Percentiles rank a stretch among this genome's conserved stretches.
Evolutionary conservation across 805 yeast species (phyloP).

Genomic region (Sporopachydermia lactativora): DNA sequence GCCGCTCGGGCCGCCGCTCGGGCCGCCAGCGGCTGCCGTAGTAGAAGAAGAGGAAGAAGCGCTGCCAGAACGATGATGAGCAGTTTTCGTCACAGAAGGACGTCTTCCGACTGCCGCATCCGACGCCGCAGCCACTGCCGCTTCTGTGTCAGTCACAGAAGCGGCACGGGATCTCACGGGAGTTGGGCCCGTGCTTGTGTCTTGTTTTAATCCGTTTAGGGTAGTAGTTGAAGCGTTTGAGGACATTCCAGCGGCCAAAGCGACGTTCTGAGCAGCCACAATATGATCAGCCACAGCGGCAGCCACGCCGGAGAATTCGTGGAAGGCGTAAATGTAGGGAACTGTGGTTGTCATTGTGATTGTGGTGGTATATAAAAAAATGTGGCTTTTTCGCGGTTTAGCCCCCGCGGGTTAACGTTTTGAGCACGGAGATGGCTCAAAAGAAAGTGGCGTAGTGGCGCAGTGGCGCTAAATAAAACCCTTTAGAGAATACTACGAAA

Average conservation of each 20-base stretch:
- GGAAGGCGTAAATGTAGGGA: constrained; percentile 87
- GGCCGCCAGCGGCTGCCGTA: constrained; percentile 2
- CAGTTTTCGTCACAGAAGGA: constrained; percentile 4
- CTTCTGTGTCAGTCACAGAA: constrained; percentile 6
- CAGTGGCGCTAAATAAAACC: too few relatives aligned
- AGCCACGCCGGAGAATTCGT: constrained; percentile 80
- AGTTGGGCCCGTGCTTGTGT: constrained; percentile 10
- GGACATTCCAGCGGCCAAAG: constrained; percentile 25
- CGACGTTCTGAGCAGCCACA: constrained; percentile 70
- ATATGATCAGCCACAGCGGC: constrained; percentile 96
- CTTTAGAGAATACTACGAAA: too few relatives aligned
- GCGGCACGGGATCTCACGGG: constrained; percentile 3
- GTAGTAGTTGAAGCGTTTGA: not conserved
- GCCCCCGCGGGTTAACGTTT: too few relatives aligned
- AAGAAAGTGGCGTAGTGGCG: too few relatives aligned
- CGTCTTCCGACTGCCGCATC: constrained; percentile 7
- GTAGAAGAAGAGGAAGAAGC: constrained; percentile 2
- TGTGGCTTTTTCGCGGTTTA: not conserved
- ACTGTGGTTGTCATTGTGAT: constrained; percentile 85
- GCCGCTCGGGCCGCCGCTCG: constrained; percentile 5
- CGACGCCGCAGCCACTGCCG: constrained; percentile 9
- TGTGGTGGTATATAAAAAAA: not conserved
- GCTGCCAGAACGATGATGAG: constrained; percentile 3
- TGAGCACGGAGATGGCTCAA: too few relatives aligned
- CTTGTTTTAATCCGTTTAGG: constrained; percentile 4